Base-by-base conservation (phyloP, 768 basidiomycete genomes). In the Termitomyces sp. region DNA sequence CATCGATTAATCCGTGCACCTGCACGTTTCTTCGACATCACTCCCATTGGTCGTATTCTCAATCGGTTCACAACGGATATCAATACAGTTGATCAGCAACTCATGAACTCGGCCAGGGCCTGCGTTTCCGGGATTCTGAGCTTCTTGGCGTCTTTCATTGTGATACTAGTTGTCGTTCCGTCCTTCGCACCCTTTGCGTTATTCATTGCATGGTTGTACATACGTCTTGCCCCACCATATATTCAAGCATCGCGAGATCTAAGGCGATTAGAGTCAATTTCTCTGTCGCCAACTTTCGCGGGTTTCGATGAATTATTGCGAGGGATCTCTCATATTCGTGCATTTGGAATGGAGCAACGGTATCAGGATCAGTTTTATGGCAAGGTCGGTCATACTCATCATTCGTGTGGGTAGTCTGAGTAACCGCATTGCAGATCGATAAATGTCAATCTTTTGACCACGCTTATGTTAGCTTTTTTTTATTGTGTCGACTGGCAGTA, bases 61-160 rank as follows among this genome's bases (percentile, higher is more conserved):
- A 91, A 92, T 63, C 80, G 92, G 17, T 89, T 93, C 64, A 87
- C 86, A 14, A 78, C 81, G 7, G 89, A 92, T 62, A 85, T 92
- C 63, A 84, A 84, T 51, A 85, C 84, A 5, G 83, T 91, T 43
- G 90, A 93, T 64, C 76, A 79, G 6, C 76, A 80, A 0, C 73
- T 89, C 1, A 80, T 84, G 61, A 70, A 69, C 51, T 85, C 85
- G 6, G 80, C 78, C 5, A 70, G 82, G 38, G 70, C 69, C 8
- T 85, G 83, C 48, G 65, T 87, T 14, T 74, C 76, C 5, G 85
- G 85, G 5, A 68, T 80, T 8, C 69, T 88, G 57, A 82, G 79
- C 53, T 89, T 88, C 63, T 11, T 83, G 21, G 78, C 79, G 15
- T 86, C 87, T 1, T 85, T 88, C 62, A 67, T 72, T 10, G 83